These are phyloP conservation scores for Taphrina wiesneri DNA, from an alignment of 1,139 yeast genomes.

Conservation along the genomic window DNA sequence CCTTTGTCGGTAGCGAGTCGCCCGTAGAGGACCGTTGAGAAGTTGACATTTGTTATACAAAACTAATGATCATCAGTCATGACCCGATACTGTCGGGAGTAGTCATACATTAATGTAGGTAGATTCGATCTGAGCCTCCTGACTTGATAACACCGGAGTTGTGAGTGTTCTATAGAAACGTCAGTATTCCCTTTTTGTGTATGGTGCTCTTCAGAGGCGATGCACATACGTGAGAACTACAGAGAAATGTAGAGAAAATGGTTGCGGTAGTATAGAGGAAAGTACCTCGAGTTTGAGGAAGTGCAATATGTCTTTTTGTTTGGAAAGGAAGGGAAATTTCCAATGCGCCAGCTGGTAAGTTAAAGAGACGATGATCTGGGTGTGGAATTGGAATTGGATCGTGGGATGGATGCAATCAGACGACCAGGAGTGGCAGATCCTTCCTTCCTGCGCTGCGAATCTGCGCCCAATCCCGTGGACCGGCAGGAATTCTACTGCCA, in stretches of 20 bases:
- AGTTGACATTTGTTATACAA: not conserved
- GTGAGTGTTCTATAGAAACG: conserved; percentile 11
- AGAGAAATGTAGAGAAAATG: conserved; percentile 24
- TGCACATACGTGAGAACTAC: conserved; percentile 13
- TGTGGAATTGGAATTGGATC: too few relatives aligned
- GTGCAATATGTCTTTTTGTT: not conserved
- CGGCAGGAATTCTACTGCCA: too few relatives aligned
- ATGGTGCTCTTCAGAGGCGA: not conserved
- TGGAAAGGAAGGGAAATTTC: not conserved
- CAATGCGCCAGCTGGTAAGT: not conserved
- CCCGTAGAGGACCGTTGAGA: not conserved
- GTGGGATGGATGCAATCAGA: not conserved
- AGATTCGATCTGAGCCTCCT: conserved; percentile 13
- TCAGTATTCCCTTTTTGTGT: not conserved
- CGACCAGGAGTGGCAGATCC: not conserved
- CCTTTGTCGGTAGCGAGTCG: not conserved
- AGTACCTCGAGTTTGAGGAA: not conserved
- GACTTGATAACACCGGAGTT: conserved; percentile 24
- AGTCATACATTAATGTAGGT: not conserved
- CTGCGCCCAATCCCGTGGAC: too few relatives aligned
- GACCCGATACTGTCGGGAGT: not conserved
- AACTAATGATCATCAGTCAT: not conserved
- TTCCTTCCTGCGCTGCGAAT: not conserved
- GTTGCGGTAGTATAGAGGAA: conserved; percentile 3
- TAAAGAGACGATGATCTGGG: too few relatives aligned